Evolutionary conservation across 1,284 basidiomycete genomes (phyloP).

Genomic region (Ganoderma multipileum): DNA sequence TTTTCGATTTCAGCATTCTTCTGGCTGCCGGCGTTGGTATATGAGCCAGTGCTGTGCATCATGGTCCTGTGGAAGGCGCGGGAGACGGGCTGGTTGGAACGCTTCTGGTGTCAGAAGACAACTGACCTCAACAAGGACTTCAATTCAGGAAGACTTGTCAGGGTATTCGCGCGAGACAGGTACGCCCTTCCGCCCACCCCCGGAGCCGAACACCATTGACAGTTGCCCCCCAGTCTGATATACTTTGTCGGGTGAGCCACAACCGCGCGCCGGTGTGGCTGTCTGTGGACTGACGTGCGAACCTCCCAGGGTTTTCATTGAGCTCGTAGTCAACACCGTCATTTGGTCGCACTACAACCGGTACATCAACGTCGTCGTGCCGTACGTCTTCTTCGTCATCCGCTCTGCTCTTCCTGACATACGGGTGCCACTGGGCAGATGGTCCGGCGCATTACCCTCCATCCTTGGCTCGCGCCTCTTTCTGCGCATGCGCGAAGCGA

Average conservation of each 20-base stretch:
- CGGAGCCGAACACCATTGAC: background rate
- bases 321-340: slow-evolving; percentile 33
- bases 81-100: slow-evolving; percentile 6
- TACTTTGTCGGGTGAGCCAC: slow-evolving; percentile 30
- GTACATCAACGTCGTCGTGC: slow-evolving; percentile 38
- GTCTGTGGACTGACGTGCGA: slow-evolving; percentile 6
- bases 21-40: slow-evolving; percentile 37
- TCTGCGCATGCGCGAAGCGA: slow-evolving; percentile 30
- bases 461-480: slow-evolving; percentile 30
- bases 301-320: slow-evolving; percentile 32
- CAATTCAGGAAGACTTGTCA: background rate
- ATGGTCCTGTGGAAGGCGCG: slow-evolving; percentile 37
- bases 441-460: slow-evolving; percentile 35
- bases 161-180: slow-evolving; percentile 7
- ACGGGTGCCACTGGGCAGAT: slow-evolving; percentile 24
- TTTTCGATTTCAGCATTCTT: slow-evolving; percentile 34
- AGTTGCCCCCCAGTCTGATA: slow-evolving; percentile 20
- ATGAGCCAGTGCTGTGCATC: slow-evolving; percentile 36
- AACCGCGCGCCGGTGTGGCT: background rate
- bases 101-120: background rate
- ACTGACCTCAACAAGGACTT: background rate
- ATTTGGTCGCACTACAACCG: slow-evolving; percentile 34
- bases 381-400: slow-evolving; percentile 29
- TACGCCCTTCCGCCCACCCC: background rate
- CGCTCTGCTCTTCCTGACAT: background rate